phyloP scores from a whole-genome alignment of 345 rosid genomes.

The Psidium friedrichsthalianum region DNA sequence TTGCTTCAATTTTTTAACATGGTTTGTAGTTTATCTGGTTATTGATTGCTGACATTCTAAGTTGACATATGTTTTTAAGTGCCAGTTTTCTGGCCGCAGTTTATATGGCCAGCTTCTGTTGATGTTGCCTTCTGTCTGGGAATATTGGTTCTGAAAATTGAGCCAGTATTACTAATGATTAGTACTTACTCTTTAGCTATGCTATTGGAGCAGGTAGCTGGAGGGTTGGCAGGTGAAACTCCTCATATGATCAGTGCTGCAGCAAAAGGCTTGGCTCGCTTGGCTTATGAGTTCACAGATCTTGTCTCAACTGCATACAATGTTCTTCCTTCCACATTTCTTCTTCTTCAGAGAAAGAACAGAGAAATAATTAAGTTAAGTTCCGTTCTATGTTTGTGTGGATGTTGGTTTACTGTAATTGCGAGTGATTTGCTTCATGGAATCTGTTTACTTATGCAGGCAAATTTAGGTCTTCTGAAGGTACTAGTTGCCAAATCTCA shows the following conservation, averaged over 20 bases:
- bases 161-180: background rate
- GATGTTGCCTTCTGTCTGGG: background rate
- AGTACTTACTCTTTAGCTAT: background rate
- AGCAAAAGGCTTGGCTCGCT: conserved; percentile 84
- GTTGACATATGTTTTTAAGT: background rate
- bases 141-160: background rate
- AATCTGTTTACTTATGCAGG: conserved; percentile 40
- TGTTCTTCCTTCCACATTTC: conserved; percentile 83
- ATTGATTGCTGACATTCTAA: background rate
- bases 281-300: conserved; percentile 90
- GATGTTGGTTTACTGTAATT: background rate
- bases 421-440: conserved; percentile 2
- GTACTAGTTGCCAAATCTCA: conserved; percentile 92
- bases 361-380: conserved; percentile 79
- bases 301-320: conserved; percentile 68
- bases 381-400: background rate
- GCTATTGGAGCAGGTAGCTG: conserved; percentile 56
- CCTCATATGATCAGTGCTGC: conserved; percentile 99
- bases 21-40: conserved; percentile 25
- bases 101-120: background rate
- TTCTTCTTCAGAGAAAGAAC: conserved; percentile 78
- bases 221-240: conserved; percentile 85
- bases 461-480: conserved; percentile 80
- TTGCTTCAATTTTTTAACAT: conserved; percentile 64
- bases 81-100: background rate